Percentiles rank a stretch among this genome's conserved stretches.
phyloP scores from a whole-genome alignment of 768 basidiomycete species.

The Serendipita vermifera region DNA sequence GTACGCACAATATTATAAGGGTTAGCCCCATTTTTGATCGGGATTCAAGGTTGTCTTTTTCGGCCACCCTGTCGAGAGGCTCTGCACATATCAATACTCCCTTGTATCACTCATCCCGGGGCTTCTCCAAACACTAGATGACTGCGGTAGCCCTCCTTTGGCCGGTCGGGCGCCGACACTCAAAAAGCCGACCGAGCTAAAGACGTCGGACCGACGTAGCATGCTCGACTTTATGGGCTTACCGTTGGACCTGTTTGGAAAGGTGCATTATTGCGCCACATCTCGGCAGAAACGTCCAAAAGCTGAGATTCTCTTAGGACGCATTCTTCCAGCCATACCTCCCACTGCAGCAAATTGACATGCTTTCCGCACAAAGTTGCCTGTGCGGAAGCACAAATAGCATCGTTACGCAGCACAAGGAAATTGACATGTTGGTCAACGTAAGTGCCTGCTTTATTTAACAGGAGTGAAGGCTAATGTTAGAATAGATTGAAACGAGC shows the following conservation, averaged over 20 bases:
- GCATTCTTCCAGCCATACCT: conserved; percentile 97
- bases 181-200: conserved; percentile 61
- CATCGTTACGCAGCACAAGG: conserved; percentile 86
- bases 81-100: conserved; percentile 97
- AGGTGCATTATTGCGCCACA: too few species aligned
- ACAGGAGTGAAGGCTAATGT: not conserved
- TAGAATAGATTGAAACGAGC: conserved; percentile 65
- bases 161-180: conserved; percentile 46
- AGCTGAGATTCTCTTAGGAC: too few species aligned
- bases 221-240: conserved; percentile 86
- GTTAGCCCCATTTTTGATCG: not conserved
- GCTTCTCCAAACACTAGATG: conserved; percentile 76
- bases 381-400: conserved; percentile 92
- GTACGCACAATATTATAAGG: conserved; percentile 29
- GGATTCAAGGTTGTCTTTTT: conserved; percentile 87
- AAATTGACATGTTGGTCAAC: conserved; percentile 83
- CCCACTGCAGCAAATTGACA: conserved; percentile 87
- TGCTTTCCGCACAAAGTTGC: conserved; percentile 71
- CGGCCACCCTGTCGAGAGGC: conserved; percentile 87
- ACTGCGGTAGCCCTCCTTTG: conserved; percentile 80
- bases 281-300: not conserved
- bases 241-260: conserved; percentile 88
- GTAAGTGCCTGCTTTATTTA: conserved; percentile 33
- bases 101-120: conserved; percentile 87
- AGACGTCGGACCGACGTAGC: conserved; percentile 81